These are phyloP conservation scores for Scedosporium apiospermum DNA, from an alignment of 2,329 filamentous ascomycete genomes.

Conservation along the genomic window DNA sequence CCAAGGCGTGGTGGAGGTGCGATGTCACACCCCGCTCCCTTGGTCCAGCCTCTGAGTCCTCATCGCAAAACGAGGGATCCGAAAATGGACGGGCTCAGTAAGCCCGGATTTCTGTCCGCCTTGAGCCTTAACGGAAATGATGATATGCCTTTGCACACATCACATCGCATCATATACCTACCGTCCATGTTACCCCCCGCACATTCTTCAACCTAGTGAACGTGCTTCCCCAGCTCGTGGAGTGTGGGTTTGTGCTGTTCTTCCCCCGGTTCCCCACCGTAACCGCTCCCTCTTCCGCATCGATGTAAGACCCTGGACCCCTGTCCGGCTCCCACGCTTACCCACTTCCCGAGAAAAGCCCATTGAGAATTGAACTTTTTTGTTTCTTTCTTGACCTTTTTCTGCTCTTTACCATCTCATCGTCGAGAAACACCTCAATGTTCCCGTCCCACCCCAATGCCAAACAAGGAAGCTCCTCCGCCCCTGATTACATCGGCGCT, in stretches of 20 bases:
- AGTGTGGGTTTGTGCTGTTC: neutral
- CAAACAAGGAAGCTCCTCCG: neutral
- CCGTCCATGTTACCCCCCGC: too few relatives aligned
- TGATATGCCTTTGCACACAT: too few relatives aligned
- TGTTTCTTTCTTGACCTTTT: neutral
- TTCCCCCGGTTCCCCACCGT: neutral
- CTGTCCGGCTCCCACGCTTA: neutral
- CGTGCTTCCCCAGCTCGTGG: too few relatives aligned
- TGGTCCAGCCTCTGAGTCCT: neutral
- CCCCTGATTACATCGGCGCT: conserved; percentile 1
- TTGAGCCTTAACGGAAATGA: too few relatives aligned
- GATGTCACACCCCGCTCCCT: neutral
- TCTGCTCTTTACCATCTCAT: neutral
- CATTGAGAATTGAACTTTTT: neutral
- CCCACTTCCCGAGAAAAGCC: neutral
- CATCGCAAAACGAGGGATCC: too few relatives aligned
- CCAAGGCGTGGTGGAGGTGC: neutral
- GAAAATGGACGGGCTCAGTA: too few relatives aligned
- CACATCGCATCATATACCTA: too few relatives aligned
- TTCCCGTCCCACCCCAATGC: neutral
- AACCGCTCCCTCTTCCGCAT: neutral
- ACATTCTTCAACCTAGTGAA: too few relatives aligned
- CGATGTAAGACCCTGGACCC: neutral
- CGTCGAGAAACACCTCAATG: neutral
- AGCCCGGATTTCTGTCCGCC: too few relatives aligned